These are phyloP conservation scores for Xylaria sp. DNA, from an alignment of 2,329 filamentous ascomycete species.

Conservation along the genomic window DNA sequence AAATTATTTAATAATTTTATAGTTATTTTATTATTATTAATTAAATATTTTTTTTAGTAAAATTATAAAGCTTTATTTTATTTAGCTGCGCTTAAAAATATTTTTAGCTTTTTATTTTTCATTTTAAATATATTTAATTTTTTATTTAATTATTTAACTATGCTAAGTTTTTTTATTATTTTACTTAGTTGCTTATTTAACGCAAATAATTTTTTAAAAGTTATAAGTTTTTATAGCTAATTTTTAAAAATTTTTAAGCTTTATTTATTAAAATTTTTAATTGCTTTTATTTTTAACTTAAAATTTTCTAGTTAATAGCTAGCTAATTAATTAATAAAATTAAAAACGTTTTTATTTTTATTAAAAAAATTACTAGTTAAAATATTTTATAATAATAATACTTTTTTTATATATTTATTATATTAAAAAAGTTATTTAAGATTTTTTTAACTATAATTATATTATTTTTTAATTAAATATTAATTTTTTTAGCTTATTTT, in stretches of 20 bases:
- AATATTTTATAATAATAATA: not conserved
- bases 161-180: not conserved
- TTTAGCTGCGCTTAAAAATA: too few species aligned
- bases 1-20: too few species aligned
- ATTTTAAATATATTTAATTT: not conserved
- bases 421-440: not conserved
- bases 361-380: not conserved
- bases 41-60: not conserved
- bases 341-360: not conserved
- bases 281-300: not conserved
- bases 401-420: not conserved
- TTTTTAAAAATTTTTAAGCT: not conserved
- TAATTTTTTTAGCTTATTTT: not conserved
- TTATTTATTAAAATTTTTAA: too few species aligned
- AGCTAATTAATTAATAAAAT: not conserved
- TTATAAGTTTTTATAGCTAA: not conserved
- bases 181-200: too few species aligned
- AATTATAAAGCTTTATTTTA: too few species aligned
- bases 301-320: not conserved
- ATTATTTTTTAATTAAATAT: not conserved
- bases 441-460: not conserved
- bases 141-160: not conserved
- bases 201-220: not conserved
- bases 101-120: not conserved
- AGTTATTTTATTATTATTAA: not conserved